These are phyloP conservation scores for Pseudogymnoascus sp. DNA, from an alignment of 2,329 filamentous ascomycete genomes.

Conservation along the genomic window DNA sequence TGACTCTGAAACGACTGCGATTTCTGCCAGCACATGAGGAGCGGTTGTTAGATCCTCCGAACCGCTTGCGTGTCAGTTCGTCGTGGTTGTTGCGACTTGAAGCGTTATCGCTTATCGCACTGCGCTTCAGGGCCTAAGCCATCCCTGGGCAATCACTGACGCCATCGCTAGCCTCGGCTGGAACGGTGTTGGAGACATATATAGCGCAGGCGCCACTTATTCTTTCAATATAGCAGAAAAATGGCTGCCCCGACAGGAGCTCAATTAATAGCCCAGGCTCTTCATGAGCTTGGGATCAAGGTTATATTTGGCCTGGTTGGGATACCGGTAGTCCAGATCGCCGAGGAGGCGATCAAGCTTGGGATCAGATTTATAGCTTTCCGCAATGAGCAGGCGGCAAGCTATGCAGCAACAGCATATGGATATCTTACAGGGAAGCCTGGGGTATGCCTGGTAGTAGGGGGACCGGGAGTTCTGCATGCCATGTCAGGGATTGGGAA, in stretches of 20 bases:
- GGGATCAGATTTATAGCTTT: slow-evolving; percentile 52
- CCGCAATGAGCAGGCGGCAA: slow-evolving; percentile 50
- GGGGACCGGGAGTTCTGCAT: slow-evolving; percentile 50
- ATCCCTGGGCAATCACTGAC: slow-evolving; percentile 3
- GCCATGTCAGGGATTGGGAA: slow-evolving; percentile 48
- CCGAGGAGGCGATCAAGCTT: slow-evolving; percentile 46
- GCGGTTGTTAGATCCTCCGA: slow-evolving; percentile 6
- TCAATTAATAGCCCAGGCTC: slow-evolving; percentile 22
- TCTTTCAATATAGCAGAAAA: slow-evolving; percentile 3
- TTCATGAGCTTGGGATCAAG: slow-evolving; percentile 23
- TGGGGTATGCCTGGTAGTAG: slow-evolving; percentile 50
- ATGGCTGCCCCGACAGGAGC: slow-evolving; percentile 17
- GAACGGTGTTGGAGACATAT: not conserved
- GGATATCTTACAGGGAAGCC: slow-evolving; percentile 49
- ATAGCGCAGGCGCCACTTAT: slow-evolving; percentile 2
- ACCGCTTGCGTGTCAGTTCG: slow-evolving; percentile 4
- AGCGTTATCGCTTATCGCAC: slow-evolving; percentile 4
- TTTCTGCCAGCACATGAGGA: slow-evolving; percentile 6
- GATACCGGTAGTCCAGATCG: slow-evolving; percentile 46
- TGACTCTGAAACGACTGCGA: slow-evolving; percentile 4
- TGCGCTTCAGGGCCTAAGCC: slow-evolving; percentile 1
- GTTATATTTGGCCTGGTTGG: slow-evolving; percentile 27
- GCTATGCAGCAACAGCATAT: slow-evolving; percentile 50
- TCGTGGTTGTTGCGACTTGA: slow-evolving; percentile 1
- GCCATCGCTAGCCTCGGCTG: slow-evolving; percentile 5